These are phyloP conservation scores for Phaffia australis DNA, from an alignment of 768 basidiomycete species.

Conservation along the genomic window DNA sequence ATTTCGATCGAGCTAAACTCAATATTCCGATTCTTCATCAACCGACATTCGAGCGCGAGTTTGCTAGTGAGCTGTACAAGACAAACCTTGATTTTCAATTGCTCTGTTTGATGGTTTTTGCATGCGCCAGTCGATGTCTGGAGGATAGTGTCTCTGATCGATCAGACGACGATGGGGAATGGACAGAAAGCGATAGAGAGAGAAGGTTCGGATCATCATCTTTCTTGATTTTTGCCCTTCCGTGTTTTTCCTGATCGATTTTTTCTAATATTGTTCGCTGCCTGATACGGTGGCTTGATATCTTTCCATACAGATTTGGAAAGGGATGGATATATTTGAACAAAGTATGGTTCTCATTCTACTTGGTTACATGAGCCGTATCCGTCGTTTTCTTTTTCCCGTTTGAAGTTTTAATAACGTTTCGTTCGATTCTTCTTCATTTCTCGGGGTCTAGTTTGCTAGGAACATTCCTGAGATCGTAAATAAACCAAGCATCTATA, in stretches of 20 bases:
- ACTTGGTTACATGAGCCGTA: too few species aligned
- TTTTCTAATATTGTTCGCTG: too few species aligned
- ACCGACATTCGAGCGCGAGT: slow-evolving; percentile 51
- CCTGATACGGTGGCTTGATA: too few species aligned
- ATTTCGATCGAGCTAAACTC: slow-evolving; percentile 41
- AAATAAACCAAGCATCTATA: slow-evolving; percentile 51
- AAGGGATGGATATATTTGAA: too few species aligned
- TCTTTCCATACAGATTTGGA: too few species aligned
- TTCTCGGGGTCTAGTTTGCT: too few species aligned
- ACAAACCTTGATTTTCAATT: slow-evolving; percentile 46
- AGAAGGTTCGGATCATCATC: slow-evolving; percentile 40
- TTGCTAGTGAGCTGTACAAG: slow-evolving; percentile 47
- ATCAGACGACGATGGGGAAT: slow-evolving; percentile 35
- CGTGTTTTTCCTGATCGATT: not conserved
- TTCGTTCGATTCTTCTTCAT: too few species aligned
- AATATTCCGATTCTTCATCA: slow-evolving; percentile 61
- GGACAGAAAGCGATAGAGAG: slow-evolving; percentile 51
- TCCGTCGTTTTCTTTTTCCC: too few species aligned
- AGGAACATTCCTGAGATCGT: too few species aligned
- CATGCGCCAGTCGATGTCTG: slow-evolving; percentile 51
- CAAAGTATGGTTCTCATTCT: too few species aligned
- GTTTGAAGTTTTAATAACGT: too few species aligned
- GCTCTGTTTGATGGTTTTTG: slow-evolving; percentile 58
- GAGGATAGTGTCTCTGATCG: slow-evolving; percentile 44
- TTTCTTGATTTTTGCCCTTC: slow-evolving; percentile 44